Conservation (phyloP, 2,329 filamentous ascomycete species). For the Colletotrichum tropicicola region DNA sequence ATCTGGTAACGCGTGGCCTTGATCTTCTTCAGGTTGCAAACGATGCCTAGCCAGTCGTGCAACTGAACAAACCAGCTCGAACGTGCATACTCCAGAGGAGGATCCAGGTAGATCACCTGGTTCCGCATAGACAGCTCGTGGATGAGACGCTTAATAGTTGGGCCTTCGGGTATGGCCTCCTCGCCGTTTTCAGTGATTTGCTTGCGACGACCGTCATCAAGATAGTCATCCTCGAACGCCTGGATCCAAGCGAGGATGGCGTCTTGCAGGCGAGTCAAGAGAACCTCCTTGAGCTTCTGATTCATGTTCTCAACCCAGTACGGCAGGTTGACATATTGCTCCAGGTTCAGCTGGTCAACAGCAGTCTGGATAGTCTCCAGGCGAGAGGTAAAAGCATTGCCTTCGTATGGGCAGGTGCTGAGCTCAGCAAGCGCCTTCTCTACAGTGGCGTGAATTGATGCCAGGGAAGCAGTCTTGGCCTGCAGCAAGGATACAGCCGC, state of each 20-base stretch:
- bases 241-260: conserved; percentile 89
- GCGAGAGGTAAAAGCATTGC: conserved; percentile 79
- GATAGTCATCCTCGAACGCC: conserved; percentile 75
- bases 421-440: conserved; percentile 87
- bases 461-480: conserved; percentile 82
- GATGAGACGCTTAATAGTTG: conserved; percentile 76
- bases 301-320: conserved; percentile 93
- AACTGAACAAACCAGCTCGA: conserved; percentile 94
- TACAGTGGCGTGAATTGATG: conserved; percentile 79
- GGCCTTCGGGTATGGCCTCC: conserved; percentile 59
- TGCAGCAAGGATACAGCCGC: conserved; percentile 88
- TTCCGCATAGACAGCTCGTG: conserved; percentile 98
- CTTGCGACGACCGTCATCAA: conserved; percentile 63
- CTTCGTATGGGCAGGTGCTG: conserved; percentile 83
- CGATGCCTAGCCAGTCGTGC: conserved; percentile 90
- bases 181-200: conserved; percentile 53
- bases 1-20: conserved; percentile 97
- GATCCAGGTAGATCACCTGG: conserved; percentile 96
- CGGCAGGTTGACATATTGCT: conserved; percentile 92
- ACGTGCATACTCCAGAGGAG: conserved; percentile 88
- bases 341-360: conserved; percentile 95
- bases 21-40: conserved; percentile 92
- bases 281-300: conserved; percentile 79
- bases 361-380: conserved; percentile 89
- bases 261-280: conserved; percentile 83